Conservation (phyloP, 192 early-diverging fungal species). For the Oehlia diaphana region DNA sequence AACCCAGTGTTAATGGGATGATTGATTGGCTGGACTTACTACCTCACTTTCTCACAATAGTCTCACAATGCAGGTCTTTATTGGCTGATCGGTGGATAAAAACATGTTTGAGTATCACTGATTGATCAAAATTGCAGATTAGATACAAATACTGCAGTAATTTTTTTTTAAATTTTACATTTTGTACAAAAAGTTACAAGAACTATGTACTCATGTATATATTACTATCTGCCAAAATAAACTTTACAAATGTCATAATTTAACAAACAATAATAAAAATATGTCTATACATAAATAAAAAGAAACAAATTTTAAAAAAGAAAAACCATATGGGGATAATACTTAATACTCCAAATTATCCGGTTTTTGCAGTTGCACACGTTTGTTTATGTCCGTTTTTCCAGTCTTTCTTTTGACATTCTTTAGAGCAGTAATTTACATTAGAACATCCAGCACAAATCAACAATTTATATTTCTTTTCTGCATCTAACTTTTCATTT, state of each 20-base stretch:
- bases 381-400: slow-evolving; percentile 49
- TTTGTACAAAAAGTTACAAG: too few species aligned
- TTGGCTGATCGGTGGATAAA: neutral
- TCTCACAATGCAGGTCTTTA: neutral
- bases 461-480: slow-evolving; percentile 35
- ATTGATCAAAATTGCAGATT: too few species aligned
- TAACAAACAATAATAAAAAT: neutral
- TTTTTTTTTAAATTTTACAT: too few species aligned
- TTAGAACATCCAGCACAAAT: slow-evolving; percentile 54
- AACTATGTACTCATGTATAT: neutral
- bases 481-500: slow-evolving; percentile 29
- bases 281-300: neutral
- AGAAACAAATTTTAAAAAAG: neutral
- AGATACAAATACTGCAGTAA: too few species aligned
- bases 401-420: slow-evolving; percentile 60
- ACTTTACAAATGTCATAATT: neutral
- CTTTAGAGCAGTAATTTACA: slow-evolving; percentile 59
- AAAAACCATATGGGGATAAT: neutral
- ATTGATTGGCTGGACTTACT: too few species aligned
- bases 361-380: slow-evolving; percentile 29
- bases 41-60: neutral
- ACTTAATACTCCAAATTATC: neutral
- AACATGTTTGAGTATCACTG: too few species aligned
- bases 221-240: neutral
- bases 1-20: too few species aligned